A percentile compares a stretch with the other conserved stretches of the same genome.
Conservation (phyloP, 257 asterid genomes). For the Gynochthodes officinalis region DNA sequence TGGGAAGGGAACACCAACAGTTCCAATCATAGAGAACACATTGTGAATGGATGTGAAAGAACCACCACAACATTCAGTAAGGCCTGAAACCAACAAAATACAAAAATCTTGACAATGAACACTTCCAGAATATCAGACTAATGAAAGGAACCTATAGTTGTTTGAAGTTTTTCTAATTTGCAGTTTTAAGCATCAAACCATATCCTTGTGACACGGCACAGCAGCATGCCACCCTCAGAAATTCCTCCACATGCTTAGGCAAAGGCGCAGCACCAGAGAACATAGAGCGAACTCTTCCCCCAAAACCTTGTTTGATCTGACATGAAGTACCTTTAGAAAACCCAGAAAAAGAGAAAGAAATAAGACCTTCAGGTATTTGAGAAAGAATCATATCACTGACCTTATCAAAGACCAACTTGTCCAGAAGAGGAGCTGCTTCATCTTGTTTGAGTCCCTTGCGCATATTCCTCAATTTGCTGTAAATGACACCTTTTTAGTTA, state of each 20-base stretch:
- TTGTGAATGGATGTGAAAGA: constrained; percentile 78
- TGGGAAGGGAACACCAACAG: constrained; percentile 88
- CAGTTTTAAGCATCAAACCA: constrained; percentile 33
- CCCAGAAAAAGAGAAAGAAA: background rate
- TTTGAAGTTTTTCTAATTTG: background rate
- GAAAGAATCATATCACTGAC: constrained; percentile 25
- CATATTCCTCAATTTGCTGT: constrained; percentile 80
- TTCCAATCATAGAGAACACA: constrained; percentile 71
- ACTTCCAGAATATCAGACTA: background rate
- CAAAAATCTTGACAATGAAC: background rate
- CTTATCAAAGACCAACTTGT: constrained; percentile 83
- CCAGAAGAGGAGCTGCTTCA: constrained; percentile 83
- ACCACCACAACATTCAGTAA: constrained; percentile 80
- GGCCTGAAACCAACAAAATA: constrained; percentile 45
- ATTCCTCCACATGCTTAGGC: constrained; percentile 83
- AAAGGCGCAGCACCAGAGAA: constrained; percentile 95
- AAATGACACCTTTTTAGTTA: background rate
- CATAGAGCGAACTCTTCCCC: constrained; percentile 90
- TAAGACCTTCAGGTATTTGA: background rate
- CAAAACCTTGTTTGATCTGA: constrained; percentile 84
- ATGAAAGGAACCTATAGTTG: background rate
- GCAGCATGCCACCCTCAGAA: constrained; percentile 84
- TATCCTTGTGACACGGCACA: constrained; percentile 82
- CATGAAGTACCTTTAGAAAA: background rate
- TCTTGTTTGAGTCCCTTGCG: constrained; percentile 77